Evolutionary conservation across 2,329 filamentous ascomycete species (phyloP), one percentile per base, ranked within the genome.

Genomic region (Setomelanomma holmii): DNA sequence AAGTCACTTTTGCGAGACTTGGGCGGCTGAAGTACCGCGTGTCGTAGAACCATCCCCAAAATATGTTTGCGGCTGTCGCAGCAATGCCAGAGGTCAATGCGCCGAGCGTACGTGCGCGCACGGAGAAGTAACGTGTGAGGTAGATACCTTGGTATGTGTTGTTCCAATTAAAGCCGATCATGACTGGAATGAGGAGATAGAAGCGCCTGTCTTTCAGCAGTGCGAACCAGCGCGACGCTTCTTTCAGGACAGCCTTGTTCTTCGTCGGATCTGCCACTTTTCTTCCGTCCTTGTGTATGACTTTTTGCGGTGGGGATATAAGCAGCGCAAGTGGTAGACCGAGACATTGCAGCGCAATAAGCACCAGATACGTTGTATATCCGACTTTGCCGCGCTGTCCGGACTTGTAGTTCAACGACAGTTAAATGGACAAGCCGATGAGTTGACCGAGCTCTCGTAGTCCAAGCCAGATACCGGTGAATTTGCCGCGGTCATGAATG

Each of bases 381-480:
- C 75, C 74, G 11, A 81, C 78, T 53, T 80, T 79, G 24, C 79
- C 79, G 10, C 71, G 64, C n/a, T 76, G 60, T 11, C 74, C 74
- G 11, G 74, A 70, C 3, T 75, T 73, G 49, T 76, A 72, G 40
- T 83, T 84, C 14, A 83, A 72, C 0, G 76, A 80, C 0, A 83
- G 74, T 21, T 82, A 79, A 23, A 83, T 82, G 0, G 80, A 78
- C 2, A 79, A 75, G 2, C 81, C 81, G 47, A 84, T 79, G 19
- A 84, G 75, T 49, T 82, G 81, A 1, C 82, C 82, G 6, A 83
- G 74, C 51, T 83, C 80, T 5, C 80, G 77, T 6, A 83, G 76
- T 5, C 80, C 78, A 4, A 84, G 78, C 81, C 81, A 84, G 30
- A 83, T 82, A 2, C 79, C 80, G 57, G 73, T 75, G 53, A 71